Evolutionary conservation across 169 alveolate genomes (phyloP), one percentile per base, ranked within the genome.

Genomic region (Perkinsus marinus): DNA sequence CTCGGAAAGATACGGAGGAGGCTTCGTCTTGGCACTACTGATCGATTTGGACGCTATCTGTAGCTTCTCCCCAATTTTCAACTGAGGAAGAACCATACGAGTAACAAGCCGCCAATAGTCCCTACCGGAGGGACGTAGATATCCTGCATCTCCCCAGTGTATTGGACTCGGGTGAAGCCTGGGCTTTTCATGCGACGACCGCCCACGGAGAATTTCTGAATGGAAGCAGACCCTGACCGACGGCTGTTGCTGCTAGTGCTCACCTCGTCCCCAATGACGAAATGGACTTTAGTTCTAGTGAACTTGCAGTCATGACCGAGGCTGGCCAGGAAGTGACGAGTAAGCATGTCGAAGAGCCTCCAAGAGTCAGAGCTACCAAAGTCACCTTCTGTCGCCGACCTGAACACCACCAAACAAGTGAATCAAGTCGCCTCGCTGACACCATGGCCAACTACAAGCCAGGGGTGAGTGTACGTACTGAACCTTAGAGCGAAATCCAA

Each of bases 1-100:
- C 92, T 99, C 99, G 19, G 99, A 97, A 41, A 99, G 94, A 93
- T 96, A 96, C 30, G 97, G 98, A 0, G 99, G 99, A 13, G 99
- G 98, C 17, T 95, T 92, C 0, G 99, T 98, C 92, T 92, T 94
- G 43, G 92, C 95, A 41, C 68, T 38, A 13, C 95, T 91, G 69
- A 94, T 93, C 79, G 93, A 91, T 3, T 93, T 91, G 34, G 92
- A 90, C 46, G 26, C 91, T 41, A 34, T 39, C 79, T 43, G 38
- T 13, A 19, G 34, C 39, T 39, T 16, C 91, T n/a, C 36, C 17
- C 57, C 91, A 7, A 39, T 39, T 36, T 90, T 57, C 68, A 13
- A n/a, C 68, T 43, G 41, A 26, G 19, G 10, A 41, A 41, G 68
- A 89, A 68, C 92, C 89, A 57, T 13, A 0, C 95, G 95, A 39